Evolutionary conservation across 2,329 filamentous ascomycete genomes (phyloP).

Genomic region (Lachnellula hyalina): DNA sequence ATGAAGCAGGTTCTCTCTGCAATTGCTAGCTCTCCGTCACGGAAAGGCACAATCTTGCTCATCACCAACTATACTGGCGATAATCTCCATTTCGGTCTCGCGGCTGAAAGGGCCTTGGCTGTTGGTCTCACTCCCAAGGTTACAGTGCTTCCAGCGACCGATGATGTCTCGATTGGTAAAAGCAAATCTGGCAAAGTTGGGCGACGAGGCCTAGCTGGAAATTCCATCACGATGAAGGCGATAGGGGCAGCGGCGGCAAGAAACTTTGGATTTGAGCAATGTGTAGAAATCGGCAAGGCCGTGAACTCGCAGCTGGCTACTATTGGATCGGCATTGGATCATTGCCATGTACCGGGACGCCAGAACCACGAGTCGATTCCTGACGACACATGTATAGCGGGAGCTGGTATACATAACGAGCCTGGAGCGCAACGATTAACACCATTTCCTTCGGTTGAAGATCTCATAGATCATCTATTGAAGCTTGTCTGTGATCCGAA

Average conservation of each 20-base stretch:
- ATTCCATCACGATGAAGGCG: constrained; percentile 46
- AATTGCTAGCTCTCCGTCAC: constrained; percentile 49
- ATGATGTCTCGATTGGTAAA: constrained; percentile 59
- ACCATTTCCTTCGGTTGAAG: constrained; percentile 45
- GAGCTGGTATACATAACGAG: constrained; percentile 64
- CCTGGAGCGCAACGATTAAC: constrained; percentile 43
- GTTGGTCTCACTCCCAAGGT: constrained; percentile 43
- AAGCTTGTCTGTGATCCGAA: constrained; percentile 40
- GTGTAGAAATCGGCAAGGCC: constrained; percentile 25
- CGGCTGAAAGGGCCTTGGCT: constrained; percentile 32
- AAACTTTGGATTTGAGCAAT: constrained; percentile 21
- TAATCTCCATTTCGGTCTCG: constrained; percentile 39
- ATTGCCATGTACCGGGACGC: constrained; percentile 47
- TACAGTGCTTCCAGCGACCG: constrained; percentile 55
- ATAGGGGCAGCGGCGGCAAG: constrained; percentile 25
- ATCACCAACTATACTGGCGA: constrained; percentile 52
- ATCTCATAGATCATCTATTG: constrained; percentile 43
- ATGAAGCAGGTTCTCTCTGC: constrained; percentile 58
- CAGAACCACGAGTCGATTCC: constrained; percentile 44
- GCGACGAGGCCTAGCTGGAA: constrained; percentile 55
- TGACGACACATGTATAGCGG: constrained; percentile 53
- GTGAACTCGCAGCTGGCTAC: constrained; percentile 36
- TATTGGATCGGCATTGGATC: constrained; percentile 45
- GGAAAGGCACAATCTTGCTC: constrained; percentile 52
- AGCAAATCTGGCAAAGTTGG: constrained; percentile 51